Conservation (phyloP, 2,329 filamentous ascomycete genomes). For the Hymenoscyphus salicellus region DNA sequence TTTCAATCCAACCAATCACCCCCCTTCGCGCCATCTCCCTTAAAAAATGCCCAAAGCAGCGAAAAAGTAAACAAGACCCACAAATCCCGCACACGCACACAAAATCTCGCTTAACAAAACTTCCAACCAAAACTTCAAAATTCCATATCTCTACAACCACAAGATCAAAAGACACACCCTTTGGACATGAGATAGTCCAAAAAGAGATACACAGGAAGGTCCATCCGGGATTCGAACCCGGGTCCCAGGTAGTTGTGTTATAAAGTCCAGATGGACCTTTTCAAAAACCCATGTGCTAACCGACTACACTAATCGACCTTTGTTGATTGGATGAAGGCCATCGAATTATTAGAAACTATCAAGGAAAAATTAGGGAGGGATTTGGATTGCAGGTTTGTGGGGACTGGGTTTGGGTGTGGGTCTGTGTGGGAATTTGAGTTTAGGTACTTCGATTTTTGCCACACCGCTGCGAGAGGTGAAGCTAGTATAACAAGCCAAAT, state of each 20-base stretch:
- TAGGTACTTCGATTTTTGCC: too few relatives aligned
- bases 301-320: constrained; percentile 2
- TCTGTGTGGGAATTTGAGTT: too few relatives aligned
- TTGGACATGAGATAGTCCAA: not conserved
- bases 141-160: not conserved
- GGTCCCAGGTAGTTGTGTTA: not conserved
- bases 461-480: too few relatives aligned
- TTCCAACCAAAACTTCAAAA: not conserved
- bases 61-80: not conserved
- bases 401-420: too few relatives aligned
- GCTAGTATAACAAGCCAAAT: too few relatives aligned
- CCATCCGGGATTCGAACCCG: constrained; percentile 1
- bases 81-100: not conserved
- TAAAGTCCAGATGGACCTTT: not conserved
- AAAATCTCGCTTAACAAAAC: not conserved
- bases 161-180: not conserved
- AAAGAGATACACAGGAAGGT: not conserved
- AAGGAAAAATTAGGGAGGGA: too few relatives aligned
- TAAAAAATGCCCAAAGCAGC: not conserved
- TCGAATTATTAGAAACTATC: too few relatives aligned
- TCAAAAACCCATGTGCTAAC: constrained; percentile 5
- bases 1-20: not conserved
- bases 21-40: not conserved
- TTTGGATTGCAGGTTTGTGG: too few relatives aligned
- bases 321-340: not conserved